Conservation (phyloP, 2,329 filamentous ascomycete genomes). For the Fusarium algeriense region DNA sequence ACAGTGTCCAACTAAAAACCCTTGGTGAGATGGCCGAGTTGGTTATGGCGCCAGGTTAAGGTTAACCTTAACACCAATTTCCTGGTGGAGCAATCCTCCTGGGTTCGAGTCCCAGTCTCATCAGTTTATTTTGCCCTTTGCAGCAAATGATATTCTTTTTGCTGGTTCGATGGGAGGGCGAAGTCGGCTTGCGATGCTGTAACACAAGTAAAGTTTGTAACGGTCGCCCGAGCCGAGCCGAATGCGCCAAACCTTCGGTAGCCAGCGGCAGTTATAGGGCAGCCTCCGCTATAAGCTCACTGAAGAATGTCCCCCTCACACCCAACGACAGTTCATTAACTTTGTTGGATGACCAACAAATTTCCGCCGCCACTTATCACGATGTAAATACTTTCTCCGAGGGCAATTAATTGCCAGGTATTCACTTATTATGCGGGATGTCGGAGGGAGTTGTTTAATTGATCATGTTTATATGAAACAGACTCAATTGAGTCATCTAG, state of each 20-base stretch:
- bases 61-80: constrained; percentile 36
- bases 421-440: background rate
- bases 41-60: constrained; percentile 39
- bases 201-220: background rate
- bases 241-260: background rate
- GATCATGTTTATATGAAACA: background rate
- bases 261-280: background rate
- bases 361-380: too few species aligned
- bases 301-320: background rate
- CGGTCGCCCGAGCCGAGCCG: background rate
- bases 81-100: constrained; percentile 38
- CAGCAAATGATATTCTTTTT: background rate
- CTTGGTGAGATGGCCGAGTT: constrained; percentile 37
- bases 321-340: background rate
- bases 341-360: background rate
- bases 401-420: background rate
- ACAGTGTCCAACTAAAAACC: fast-evolving
- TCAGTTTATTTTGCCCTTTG: constrained; percentile 15
- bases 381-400: background rate
- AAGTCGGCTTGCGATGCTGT: background rate
- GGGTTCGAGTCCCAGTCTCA: constrained; percentile 39
- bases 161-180: background rate
- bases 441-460: too few species aligned
- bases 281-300: background rate
- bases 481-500: background rate